These are phyloP conservation scores for Solanum dulcamara DNA, from an alignment of 257 asterid species.

Conservation along the genomic window DNA sequence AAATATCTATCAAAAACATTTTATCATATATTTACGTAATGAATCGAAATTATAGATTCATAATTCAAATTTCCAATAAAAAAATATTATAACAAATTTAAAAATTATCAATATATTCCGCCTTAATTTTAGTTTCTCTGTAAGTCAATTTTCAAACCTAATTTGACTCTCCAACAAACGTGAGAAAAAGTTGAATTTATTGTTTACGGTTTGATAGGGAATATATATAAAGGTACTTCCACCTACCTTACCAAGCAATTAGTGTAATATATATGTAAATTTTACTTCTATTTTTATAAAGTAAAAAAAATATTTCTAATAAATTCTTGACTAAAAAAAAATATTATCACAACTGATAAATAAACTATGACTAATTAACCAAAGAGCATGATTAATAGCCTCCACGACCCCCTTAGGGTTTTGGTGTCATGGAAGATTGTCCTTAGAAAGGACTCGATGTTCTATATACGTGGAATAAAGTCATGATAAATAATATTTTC, in stretches of 20 bases:
- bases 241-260: neutral
- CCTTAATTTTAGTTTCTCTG: neutral
- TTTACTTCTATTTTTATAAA: too few relatives aligned
- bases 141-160: neutral
- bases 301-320: too few relatives aligned
- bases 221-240: neutral
- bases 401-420: neutral
- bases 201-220: neutral
- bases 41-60: too few relatives aligned
- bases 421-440: too few relatives aligned
- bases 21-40: neutral
- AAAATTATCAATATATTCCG: neutral
- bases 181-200: neutral
- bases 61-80: neutral
- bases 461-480: neutral
- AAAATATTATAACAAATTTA: neutral
- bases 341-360: neutral
- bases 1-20: neutral
- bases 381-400: neutral
- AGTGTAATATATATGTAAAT: too few relatives aligned
- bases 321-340: neutral
- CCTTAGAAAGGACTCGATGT: too few relatives aligned
- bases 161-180: neutral
- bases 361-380: neutral
- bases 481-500: too few relatives aligned